These are phyloP conservation scores for Hypoxylon subgilvum DNA, from an alignment of 495 filamentous ascomycete species.

Conservation along the genomic window DNA sequence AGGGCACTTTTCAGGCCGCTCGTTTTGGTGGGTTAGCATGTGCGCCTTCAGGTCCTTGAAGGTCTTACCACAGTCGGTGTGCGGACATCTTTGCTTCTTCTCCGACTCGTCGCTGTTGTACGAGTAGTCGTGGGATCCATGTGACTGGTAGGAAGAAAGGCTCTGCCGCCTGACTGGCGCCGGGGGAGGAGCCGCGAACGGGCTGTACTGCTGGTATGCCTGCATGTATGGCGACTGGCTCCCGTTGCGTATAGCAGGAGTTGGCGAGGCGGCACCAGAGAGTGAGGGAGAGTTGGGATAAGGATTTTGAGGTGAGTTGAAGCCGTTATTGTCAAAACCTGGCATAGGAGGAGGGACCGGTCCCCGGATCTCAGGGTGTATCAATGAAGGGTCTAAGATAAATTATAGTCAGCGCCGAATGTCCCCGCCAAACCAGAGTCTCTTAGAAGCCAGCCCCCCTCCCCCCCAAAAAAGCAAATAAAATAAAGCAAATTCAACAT, in stretches of 20 bases:
- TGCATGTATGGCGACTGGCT: slow-evolving; percentile 55
- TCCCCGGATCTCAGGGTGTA: slow-evolving; percentile 55
- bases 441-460: slow-evolving; percentile 24
- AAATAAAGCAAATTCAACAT: no score
- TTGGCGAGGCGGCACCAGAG: slow-evolving; percentile 50
- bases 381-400: slow-evolving; percentile 54
- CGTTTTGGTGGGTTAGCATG: slow-evolving; percentile 93
- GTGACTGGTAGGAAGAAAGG: slow-evolving; percentile 50
- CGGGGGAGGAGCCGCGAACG: slow-evolving; percentile 31
- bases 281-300: slow-evolving; percentile 56
- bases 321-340: slow-evolving; percentile 47
- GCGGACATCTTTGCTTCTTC: slow-evolving; percentile 67
- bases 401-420: slow-evolving; percentile 42
- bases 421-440: slow-evolving; percentile 3
- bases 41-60: slow-evolving; percentile 96
- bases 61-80: slow-evolving; percentile 83
- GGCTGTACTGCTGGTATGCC: slow-evolving; percentile 40
- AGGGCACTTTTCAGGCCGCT: slow-evolving; percentile 95
- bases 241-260: slow-evolving; percentile 47
- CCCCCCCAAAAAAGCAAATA: slow-evolving; percentile 57
- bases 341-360: slow-evolving; percentile 52
- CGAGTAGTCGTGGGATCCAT: slow-evolving; percentile 43
- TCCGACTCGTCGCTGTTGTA: slow-evolving; percentile 45
- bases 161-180: slow-evolving; percentile 36
- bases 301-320: slow-evolving; percentile 48